Evolutionary conservation across 1,284 basidiomycete genomes (phyloP).

Genomic region (Rugosomyces carneus): DNA sequence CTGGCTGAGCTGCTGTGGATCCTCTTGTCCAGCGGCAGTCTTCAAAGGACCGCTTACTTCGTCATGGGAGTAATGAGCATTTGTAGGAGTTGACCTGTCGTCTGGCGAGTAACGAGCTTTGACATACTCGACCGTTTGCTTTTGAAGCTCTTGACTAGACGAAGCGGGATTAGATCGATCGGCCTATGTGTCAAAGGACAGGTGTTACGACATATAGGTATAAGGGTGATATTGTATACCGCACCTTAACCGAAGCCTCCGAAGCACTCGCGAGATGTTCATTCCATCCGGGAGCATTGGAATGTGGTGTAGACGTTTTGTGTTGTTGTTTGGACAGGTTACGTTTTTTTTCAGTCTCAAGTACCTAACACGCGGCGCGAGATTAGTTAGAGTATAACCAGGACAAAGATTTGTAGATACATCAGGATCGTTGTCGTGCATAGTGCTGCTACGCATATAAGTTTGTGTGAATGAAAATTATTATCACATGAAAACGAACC

Average conservation of each 20-base stretch:
- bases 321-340: conserved; percentile 45
- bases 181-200: conserved; percentile 27
- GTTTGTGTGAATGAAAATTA: neutral
- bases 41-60: conserved; percentile 34
- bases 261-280: conserved; percentile 60
- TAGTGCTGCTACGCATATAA: conserved; percentile 36
- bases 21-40: conserved; percentile 27
- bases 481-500: conserved; percentile 9
- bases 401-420: conserved; percentile 23
- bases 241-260: conserved; percentile 68
- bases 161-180: conserved; percentile 26
- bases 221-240: conserved; percentile 29
- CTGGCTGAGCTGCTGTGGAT: conserved; percentile 16
- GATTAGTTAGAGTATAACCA: neutral
- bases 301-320: conserved; percentile 44
- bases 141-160: conserved; percentile 25
- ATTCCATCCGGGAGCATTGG: conserved; percentile 71
- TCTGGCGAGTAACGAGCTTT: conserved; percentile 28
- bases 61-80: conserved; percentile 30
- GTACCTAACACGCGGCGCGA: conserved; percentile 31
- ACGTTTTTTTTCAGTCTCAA: conserved; percentile 53
- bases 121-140: conserved; percentile 34
- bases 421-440: conserved; percentile 58
- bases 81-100: conserved; percentile 26
- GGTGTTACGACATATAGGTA: neutral